Conservation (phyloP, 192 early-diverging fungal genomes). For the Podila minutissima region DNA sequence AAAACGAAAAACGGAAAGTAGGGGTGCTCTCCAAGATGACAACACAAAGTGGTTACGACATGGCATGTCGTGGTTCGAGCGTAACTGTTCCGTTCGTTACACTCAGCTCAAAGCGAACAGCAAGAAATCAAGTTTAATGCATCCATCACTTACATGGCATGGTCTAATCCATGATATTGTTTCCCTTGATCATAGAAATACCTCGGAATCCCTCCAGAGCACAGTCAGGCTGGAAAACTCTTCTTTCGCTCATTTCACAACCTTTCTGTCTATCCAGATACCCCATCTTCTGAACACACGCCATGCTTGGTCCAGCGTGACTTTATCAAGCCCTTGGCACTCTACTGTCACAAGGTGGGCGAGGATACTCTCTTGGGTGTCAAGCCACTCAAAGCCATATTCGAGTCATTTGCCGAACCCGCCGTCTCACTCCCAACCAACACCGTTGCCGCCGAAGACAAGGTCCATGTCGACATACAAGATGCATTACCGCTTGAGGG, state of each 20-base stretch:
- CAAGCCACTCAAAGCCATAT: slow-evolving; percentile 32
- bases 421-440: background rate
- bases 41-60: too few relatives aligned
- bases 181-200: slow-evolving; percentile 13
- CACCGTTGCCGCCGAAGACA: background rate
- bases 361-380: slow-evolving; percentile 3
- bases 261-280: slow-evolving; percentile 25
- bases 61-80: too few relatives aligned
- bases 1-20: background rate
- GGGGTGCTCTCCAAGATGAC: too few relatives aligned
- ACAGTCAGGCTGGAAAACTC: slow-evolving; percentile 9
- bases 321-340: slow-evolving; percentile 42
- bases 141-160: background rate
- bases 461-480: background rate
- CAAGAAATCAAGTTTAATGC: too few relatives aligned
- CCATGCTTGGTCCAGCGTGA: slow-evolving; percentile 7
- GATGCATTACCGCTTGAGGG: background rate
- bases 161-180: background rate
- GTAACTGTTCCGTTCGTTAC: too few relatives aligned
- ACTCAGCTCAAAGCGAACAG: too few relatives aligned
- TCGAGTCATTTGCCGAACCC: slow-evolving; percentile 36
- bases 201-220: slow-evolving; percentile 14
- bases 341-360: slow-evolving; percentile 33
- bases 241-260: slow-evolving; percentile 47
- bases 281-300: slow-evolving; percentile 8